phyloP scores from a whole-genome alignment of 78 protist species.

The Cavenderia fasciculata region DNA sequence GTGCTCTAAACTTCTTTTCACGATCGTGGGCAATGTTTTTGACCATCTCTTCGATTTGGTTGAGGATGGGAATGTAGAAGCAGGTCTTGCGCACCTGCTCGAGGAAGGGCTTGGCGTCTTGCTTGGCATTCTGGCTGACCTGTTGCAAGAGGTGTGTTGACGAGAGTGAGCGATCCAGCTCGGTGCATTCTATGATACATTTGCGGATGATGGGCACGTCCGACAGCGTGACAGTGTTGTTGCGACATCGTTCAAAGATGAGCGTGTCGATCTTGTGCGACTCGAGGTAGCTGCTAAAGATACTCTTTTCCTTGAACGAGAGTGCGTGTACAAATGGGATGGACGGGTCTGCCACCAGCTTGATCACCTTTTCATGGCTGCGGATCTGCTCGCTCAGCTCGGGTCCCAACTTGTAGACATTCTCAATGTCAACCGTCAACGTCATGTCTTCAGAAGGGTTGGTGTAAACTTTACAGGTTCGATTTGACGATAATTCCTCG shows the following conservation, averaged over 20 bases:
- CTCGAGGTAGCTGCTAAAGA: slow-evolving; percentile 24
- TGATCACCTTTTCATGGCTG: slow-evolving; percentile 5
- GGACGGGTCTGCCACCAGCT: slow-evolving; percentile 48
- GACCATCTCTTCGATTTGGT: slow-evolving; percentile 43
- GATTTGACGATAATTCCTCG: slow-evolving; percentile 37
- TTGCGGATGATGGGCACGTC: slow-evolving; percentile 31
- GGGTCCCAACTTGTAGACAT: slow-evolving; percentile 44
- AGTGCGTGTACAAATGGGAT: slow-evolving; percentile 37
- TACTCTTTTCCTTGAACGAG: slow-evolving; percentile 8
- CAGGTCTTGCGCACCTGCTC: slow-evolving; percentile 62
- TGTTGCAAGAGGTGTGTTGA: not conserved
- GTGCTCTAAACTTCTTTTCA: slow-evolving; percentile 14
- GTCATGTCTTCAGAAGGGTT: slow-evolving; percentile 54
- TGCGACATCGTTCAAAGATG: slow-evolving; percentile 24
- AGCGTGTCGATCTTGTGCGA: slow-evolving; percentile 15
- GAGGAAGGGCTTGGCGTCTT: slow-evolving; percentile 52
- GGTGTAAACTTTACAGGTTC: slow-evolving; percentile 48
- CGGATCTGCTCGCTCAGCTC: slow-evolving; percentile 41
- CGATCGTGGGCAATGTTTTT: slow-evolving; percentile 36
- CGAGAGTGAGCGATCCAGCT: slow-evolving; percentile 3
- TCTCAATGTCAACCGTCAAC: slow-evolving; percentile 4
- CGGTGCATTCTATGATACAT: not conserved
- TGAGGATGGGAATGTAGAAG: slow-evolving; percentile 42
- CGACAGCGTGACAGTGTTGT: not conserved
- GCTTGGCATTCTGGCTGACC: slow-evolving; percentile 2